These are phyloP conservation scores for Lachnellula occidentalis DNA, from an alignment of 2,329 filamentous ascomycete species.

Conservation along the genomic window DNA sequence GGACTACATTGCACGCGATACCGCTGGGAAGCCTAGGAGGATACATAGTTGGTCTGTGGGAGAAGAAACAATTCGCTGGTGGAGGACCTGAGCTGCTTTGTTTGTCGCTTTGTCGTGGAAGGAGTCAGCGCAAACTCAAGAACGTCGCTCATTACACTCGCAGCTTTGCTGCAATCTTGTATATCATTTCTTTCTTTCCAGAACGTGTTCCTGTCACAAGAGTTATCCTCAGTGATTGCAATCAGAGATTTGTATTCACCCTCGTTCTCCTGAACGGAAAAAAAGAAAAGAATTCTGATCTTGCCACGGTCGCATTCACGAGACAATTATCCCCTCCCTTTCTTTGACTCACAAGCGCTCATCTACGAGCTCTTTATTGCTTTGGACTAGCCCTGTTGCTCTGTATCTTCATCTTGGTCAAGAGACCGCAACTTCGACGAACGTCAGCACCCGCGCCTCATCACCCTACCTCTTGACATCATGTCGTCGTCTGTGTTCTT, in stretches of 20 bases:
- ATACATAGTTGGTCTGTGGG: constrained; percentile 8
- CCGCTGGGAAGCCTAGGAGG: constrained; percentile 12
- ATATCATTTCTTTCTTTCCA: constrained; percentile 30
- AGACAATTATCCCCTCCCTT: constrained; percentile 20
- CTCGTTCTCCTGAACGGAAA: constrained; percentile 32
- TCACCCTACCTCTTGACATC: constrained; percentile 14
- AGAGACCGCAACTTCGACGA: constrained; percentile 7
- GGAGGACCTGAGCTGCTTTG: constrained; percentile 18
- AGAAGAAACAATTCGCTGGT: constrained; percentile 9
- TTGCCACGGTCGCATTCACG: constrained; percentile 30
- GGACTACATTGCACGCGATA: not conserved
- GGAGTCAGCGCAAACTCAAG: constrained; percentile 18
- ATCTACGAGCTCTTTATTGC: constrained; percentile 21
- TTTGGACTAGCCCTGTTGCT: constrained; percentile 19
- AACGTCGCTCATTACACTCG: constrained; percentile 20
- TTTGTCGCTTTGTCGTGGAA: constrained; percentile 24
- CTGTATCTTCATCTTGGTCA: constrained; percentile 9
- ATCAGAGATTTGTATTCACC: constrained; percentile 34
- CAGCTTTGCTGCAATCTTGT: constrained; percentile 32
- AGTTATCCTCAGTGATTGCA: constrained; percentile 32
- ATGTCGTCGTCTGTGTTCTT: constrained; percentile 82
- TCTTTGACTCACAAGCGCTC: constrained; percentile 20
- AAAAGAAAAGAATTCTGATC: constrained; percentile 32
- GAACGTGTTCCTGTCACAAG: constrained; percentile 28
- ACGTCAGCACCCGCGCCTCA: constrained; percentile 2